Conservation (phyloP, 2,329 filamentous ascomycete species). For the Helicocarpus griseus region DNA sequence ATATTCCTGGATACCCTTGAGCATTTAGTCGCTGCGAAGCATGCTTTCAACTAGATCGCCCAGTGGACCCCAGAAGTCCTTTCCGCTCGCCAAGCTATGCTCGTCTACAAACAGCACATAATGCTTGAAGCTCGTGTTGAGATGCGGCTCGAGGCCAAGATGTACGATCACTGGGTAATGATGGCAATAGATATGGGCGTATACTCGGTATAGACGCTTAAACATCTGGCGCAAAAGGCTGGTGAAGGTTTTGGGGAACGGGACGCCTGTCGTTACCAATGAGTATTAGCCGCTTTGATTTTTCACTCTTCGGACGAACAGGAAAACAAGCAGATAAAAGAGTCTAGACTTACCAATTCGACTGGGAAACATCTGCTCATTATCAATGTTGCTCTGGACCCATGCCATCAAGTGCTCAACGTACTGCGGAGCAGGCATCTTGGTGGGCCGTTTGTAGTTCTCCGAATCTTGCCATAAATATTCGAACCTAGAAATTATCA, state of each 20-base stretch:
- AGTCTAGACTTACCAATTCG: conserved; percentile 70
- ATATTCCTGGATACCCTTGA: not conserved
- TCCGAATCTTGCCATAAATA: conserved; percentile 98
- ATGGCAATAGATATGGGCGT: conserved; percentile 99
- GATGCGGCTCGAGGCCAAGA: conserved; percentile 86
- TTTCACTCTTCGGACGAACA: not conserved
- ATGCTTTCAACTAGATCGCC: conserved; percentile 97
- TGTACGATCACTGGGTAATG: conserved; percentile 96
- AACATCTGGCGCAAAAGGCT: conserved; percentile 88
- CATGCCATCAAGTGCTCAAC: conserved; percentile 97
- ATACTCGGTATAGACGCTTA: conserved; percentile 97
- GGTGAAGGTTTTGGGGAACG: conserved; percentile 89
- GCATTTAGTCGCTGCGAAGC: conserved; percentile 71
- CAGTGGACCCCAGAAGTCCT: conserved; percentile 94
- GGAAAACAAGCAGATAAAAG: not conserved
- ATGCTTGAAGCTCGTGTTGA: conserved; percentile 99
- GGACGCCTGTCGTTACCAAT: conserved; percentile 52
- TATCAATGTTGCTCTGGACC: conserved; percentile 92
- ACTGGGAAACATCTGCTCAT: conserved; percentile 89
- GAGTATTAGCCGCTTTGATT: not conserved
- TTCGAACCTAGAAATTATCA: conserved; percentile 60
- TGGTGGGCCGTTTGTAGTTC: conserved; percentile 89
- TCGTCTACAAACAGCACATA: conserved; percentile 98
- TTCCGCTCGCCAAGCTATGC: conserved; percentile 80
- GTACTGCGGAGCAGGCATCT: conserved; percentile 95